phyloP scores from a whole-genome alignment of 257 asterid species.

The Solanum gandarillasii region DNA sequence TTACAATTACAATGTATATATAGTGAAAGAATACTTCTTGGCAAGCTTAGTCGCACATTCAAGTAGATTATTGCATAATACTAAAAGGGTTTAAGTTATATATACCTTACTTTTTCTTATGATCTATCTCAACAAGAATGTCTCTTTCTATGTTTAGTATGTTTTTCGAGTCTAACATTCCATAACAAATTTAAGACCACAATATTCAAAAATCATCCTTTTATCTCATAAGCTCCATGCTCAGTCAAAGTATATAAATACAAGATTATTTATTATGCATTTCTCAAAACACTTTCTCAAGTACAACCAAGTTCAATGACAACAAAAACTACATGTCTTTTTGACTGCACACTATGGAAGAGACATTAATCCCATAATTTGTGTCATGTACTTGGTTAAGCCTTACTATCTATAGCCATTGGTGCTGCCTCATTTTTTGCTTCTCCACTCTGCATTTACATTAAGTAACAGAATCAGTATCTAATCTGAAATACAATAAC shows the following conservation, averaged over 20 bases:
- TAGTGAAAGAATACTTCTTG: neutral
- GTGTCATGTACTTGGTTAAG: conserved; percentile 4
- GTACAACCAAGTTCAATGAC: neutral
- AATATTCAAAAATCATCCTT: neutral
- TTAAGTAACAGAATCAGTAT: neutral
- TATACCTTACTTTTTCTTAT: too few relatives aligned
- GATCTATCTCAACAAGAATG: too few relatives aligned
- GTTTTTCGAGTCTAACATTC: too few relatives aligned
- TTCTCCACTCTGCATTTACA: conserved; percentile 21
- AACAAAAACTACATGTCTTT: neutral
- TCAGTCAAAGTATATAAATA: neutral
- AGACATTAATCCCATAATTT: neutral
- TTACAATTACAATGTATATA: too few relatives aligned
- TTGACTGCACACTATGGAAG: neutral
- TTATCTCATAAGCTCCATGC: neutral
- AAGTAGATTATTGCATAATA: neutral
- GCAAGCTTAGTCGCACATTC: neutral
- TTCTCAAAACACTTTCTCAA: neutral
- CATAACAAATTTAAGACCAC: neutral
- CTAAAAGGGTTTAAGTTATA: neutral
- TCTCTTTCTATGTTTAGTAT: neutral
- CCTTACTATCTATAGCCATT: conserved; percentile 31
- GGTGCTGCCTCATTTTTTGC: conserved; percentile 11
- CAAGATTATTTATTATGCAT: neutral
- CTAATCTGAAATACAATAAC: neutral